Conservation (phyloP, 495 filamentous ascomycete genomes). For the Penicillium tannophilum region DNA sequence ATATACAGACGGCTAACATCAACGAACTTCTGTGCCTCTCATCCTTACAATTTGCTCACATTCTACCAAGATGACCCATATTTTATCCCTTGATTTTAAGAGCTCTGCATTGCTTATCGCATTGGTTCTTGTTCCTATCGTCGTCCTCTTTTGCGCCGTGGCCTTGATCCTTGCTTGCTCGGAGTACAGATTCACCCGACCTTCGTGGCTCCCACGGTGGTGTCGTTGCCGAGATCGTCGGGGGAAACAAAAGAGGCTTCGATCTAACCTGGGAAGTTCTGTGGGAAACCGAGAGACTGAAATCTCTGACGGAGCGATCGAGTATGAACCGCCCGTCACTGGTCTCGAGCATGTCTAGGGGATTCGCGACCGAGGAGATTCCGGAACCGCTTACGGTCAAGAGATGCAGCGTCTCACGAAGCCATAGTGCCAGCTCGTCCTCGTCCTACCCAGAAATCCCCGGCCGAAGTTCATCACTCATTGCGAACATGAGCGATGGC, state of each 20-base stretch:
- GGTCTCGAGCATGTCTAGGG: conserved; percentile 27
- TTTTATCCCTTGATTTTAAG: conserved; percentile 35
- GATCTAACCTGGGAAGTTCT: conserved; percentile 26
- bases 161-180: conserved; percentile 49
- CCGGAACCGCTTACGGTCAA: conserved; percentile 18
- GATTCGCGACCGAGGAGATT: conserved; percentile 6
- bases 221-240: conserved; percentile 9
- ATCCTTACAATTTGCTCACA: conserved; percentile 7
- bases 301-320: conserved; percentile 19
- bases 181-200: conserved; percentile 25
- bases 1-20: conserved; percentile 1
- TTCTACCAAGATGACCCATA: conserved; percentile 32
- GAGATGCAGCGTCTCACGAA: conserved; percentile 7
- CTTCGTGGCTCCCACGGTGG: conserved; percentile 15
- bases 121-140: conserved; percentile 58
- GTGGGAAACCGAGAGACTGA: conserved; percentile 21
- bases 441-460: conserved; percentile 29
- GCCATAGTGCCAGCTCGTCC: conserved; percentile 15
- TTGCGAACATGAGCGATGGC: conserved; percentile 8
- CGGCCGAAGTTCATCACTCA: conserved; percentile 30
- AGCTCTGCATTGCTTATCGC: conserved; percentile 46
- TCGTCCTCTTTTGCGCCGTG: conserved; percentile 46
- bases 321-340: conserved; percentile 19
- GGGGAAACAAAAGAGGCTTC: conserved; percentile 20
- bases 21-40: conserved; percentile 4